A percentile compares a stretch with the other conserved stretches of the same genome.
phyloP scores from a whole-genome alignment of 208 protist species.

The Acanthamoeba culbertsoni region DNA sequence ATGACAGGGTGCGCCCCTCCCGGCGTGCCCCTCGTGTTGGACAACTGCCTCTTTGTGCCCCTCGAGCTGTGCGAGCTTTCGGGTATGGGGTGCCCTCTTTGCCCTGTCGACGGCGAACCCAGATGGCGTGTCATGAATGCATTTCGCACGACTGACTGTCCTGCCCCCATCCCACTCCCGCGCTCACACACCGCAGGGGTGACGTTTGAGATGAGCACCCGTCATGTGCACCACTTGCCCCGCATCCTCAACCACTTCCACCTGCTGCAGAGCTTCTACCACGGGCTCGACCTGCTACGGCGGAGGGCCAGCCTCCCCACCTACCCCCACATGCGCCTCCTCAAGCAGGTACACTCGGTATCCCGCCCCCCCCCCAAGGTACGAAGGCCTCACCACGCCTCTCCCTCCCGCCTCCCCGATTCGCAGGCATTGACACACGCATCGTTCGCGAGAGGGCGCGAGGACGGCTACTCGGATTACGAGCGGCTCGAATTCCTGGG shows the following conservation, averaged over 20 bases:
- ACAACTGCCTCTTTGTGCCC: not conserved
- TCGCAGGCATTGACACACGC: constrained; percentile 35
- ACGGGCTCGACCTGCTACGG: not conserved
- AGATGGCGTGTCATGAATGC: too few relatives aligned
- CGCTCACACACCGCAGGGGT: too few relatives aligned
- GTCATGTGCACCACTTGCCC: not conserved
- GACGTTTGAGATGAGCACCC: constrained; percentile 42
- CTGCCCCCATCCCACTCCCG: too few relatives aligned
- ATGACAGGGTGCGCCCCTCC: too few relatives aligned
- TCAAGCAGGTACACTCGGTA: constrained; percentile 7
- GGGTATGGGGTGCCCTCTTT: not conserved
- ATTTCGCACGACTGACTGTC: too few relatives aligned
- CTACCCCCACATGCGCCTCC: not conserved
- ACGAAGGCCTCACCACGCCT: too few relatives aligned
- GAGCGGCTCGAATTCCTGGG: constrained; percentile 47
- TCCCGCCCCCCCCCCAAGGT: too few relatives aligned
- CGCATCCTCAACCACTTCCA: constrained; percentile 6
- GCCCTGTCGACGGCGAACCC: too few relatives aligned
- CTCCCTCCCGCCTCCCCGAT: too few relatives aligned
- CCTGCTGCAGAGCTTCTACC: not conserved
- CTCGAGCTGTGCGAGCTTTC: not conserved
- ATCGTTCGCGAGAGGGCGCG: not conserved
- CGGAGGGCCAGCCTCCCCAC: not conserved
- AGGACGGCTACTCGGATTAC: not conserved
- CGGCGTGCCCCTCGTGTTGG: not conserved